Base-by-base conservation (phyloP, 2,329 filamentous ascomycete species). In the Talaromyces rugulosus region DNA sequence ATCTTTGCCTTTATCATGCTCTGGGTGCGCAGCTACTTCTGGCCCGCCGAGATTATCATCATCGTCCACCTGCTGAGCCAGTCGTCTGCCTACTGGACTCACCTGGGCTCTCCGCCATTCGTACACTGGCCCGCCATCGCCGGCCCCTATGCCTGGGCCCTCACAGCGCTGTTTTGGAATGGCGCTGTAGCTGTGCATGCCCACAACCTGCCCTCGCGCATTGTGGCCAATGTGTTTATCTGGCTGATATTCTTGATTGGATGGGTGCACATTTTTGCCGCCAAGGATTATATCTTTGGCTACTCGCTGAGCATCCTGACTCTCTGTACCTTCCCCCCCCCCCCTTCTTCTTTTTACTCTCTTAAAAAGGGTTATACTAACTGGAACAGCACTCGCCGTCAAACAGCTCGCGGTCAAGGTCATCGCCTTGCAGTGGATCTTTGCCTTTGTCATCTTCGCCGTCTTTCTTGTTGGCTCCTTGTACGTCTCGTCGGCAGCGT, bases 361-460 rank as follows among this genome's bases (percentile, higher is more conserved):
- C 11, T 12, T 3, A 7, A 28, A 28, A 5, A 5, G 3, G n/a
- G 42, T n/a, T 56, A 27, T 47, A 27, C 58, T 61, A 42, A 63
- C 47, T 16, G 28, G 2, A 12, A 2, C 51, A 63, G 83, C 82
- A 18, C 86, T 96, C 50, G 91, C 90, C 12, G 86, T 95, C 16
- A 84, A 86, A 14, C 92, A 96, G 75, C 87, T 96, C 78, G 79
- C 87, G 57, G 82, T 84, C 69, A 87, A 92, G 73, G 76, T 88
- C 63, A 82, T 96, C 67, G 90, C 91, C 6, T 81, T 96, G 66
- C 92, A 96, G 78, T 96, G 92, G 92, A 94, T 96, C 76, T 96
- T 96, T 74, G 90, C 92, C 36, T 95, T 96, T 71, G 81, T 87
- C 65, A 92, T 96, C 73, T 92, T 94, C 82, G 85, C 82, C 0